Evolutionary conservation across 2,329 filamentous ascomycete genomes (phyloP).

Genomic region (Sclerotinia nivalis): DNA sequence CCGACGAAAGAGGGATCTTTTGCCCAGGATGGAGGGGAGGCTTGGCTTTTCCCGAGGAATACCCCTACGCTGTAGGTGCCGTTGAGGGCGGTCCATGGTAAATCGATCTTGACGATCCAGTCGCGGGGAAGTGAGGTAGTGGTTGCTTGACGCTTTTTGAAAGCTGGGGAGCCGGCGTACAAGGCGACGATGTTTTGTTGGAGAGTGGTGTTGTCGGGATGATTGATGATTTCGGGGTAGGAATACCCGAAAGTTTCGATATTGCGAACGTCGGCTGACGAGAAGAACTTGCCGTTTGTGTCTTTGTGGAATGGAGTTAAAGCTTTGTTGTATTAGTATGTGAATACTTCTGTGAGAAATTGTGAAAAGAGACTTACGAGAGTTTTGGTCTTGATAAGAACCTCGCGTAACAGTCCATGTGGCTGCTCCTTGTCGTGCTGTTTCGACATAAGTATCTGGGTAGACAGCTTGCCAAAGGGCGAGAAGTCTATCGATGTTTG

Average conservation of each 20-base stretch:
- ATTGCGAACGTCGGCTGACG: slow-evolving; percentile 13
- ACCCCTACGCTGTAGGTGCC: slow-evolving; percentile 41
- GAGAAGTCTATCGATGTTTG: slow-evolving; percentile 71
- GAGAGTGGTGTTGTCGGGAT: slow-evolving; percentile 19
- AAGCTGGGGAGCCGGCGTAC: slow-evolving; percentile 7
- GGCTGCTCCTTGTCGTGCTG: slow-evolving; percentile 52
- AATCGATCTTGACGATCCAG: slow-evolving; percentile 41
- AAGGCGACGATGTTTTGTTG: slow-evolving; percentile 16
- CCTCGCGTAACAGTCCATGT: slow-evolving; percentile 58
- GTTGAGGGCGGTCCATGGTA: slow-evolving; percentile 38
- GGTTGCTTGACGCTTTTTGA: background rate
- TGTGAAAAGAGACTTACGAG: background rate
- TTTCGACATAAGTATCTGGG: slow-evolving; percentile 63
- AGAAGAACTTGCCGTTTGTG: slow-evolving; percentile 19
- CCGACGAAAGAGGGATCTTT: slow-evolving; percentile 18
- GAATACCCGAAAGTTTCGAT: slow-evolving; percentile 63
- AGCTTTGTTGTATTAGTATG: slow-evolving; percentile 41
- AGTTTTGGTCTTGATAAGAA: slow-evolving; percentile 13
- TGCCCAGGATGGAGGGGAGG: slow-evolving; percentile 30
- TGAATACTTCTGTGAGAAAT: background rate
- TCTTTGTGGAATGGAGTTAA: slow-evolving; percentile 61
- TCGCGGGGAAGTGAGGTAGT: slow-evolving; percentile 32
- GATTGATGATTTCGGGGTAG: slow-evolving; percentile 57
- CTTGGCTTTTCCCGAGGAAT: slow-evolving; percentile 41
- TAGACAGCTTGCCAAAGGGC: slow-evolving; percentile 76